phyloP scores from a whole-genome alignment of 805 yeast genomes.

The Wickerhamomyces hampshirensis region DNA sequence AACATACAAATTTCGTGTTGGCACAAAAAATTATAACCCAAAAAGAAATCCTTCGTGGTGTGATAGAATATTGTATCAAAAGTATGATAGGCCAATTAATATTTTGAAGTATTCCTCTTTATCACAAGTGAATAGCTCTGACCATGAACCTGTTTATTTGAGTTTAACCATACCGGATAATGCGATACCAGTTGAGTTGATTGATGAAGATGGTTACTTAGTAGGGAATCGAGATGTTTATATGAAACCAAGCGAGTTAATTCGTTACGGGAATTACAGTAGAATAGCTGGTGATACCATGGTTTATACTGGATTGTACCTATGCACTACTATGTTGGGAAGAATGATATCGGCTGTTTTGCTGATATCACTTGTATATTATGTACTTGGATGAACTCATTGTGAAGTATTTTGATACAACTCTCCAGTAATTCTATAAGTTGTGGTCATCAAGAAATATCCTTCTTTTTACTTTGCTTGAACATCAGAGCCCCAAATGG shows the following conservation, averaged over 20 bases:
- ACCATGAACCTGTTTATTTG: constrained; percentile 76
- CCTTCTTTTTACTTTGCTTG: no score
- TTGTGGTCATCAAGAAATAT: no score
- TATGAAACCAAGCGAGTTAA: constrained; percentile 1
- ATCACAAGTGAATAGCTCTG: constrained; percentile 48
- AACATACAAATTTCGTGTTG: constrained; percentile 63
- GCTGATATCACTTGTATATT: not conserved
- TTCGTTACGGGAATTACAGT: constrained; percentile 4
- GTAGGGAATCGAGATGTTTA: not conserved
- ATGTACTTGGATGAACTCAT: no score
- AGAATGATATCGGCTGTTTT: constrained; percentile 1
- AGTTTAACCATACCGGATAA: constrained; percentile 24
- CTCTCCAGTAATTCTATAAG: no score
- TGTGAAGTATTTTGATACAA: no score
- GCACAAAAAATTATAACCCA: constrained; percentile 42
- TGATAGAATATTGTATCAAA: constrained; percentile 67
- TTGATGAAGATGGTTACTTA: not conserved
- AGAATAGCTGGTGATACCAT: constrained; percentile 2
- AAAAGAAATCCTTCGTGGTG: constrained; percentile 86
- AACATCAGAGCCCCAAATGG: no score
- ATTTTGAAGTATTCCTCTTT: constrained; percentile 46
- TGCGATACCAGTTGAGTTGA: not conserved
- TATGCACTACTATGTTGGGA: constrained; percentile 3
- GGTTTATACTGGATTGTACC: constrained; percentile 2
- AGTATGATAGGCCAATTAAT: constrained; percentile 30